These are phyloP conservation scores for Hypoxylon sp. DNA, from an alignment of 2,329 filamentous ascomycete genomes.

Conservation along the genomic window DNA sequence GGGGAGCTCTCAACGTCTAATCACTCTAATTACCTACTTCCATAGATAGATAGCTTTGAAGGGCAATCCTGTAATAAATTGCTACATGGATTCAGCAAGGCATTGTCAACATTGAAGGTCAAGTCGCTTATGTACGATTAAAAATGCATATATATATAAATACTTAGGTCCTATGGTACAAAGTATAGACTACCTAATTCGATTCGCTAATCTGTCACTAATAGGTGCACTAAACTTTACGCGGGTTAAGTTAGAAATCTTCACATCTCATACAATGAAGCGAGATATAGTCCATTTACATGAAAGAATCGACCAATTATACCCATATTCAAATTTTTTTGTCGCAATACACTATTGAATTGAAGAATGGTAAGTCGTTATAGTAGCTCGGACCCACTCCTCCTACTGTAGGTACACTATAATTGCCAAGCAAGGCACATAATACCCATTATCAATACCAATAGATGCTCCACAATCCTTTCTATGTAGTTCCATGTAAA, in stretches of 20 bases:
- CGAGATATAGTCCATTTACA: neutral
- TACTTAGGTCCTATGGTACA: neutral
- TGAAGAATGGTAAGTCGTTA: neutral
- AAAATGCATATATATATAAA: neutral
- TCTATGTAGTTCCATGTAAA: conserved; percentile 49
- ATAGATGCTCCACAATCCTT: conserved; percentile 45
- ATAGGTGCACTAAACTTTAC: conserved; percentile 1
- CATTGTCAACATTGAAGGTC: neutral
- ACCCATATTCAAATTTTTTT: conserved; percentile 5
- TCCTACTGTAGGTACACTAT: neutral
- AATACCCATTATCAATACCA: conserved; percentile 49
- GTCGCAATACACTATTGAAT: neutral
- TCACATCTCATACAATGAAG: conserved; percentile 6
- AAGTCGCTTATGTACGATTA: neutral
- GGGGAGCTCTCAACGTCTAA: conserved; percentile 18
- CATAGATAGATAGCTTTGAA: neutral
- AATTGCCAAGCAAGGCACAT: conserved; percentile 43
- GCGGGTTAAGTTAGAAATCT: neutral
- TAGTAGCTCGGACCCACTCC: neutral
- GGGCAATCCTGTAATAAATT: too few species aligned
- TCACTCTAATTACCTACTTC: neutral
- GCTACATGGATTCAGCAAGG: neutral
- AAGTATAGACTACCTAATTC: too few species aligned
- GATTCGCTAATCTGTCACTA: neutral
- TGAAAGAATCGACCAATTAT: neutral